Base-by-base conservation (phyloP, 768 basidiomycete genomes). In the Suillus luteus region DNA sequence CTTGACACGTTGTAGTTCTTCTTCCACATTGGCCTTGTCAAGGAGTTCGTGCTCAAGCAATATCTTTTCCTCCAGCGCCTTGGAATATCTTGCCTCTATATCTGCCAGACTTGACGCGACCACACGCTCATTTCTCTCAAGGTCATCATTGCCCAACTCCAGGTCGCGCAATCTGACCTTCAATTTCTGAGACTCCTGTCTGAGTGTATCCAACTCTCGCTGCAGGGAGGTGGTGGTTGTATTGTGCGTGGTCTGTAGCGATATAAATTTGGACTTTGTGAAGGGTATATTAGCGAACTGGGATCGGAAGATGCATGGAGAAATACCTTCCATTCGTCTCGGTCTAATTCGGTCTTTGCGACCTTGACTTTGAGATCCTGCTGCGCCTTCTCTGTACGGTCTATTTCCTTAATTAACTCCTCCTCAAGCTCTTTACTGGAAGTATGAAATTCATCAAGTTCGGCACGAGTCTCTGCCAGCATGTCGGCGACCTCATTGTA, bases 71-170 rank as follows among this genome's bases (percentile, higher is more conserved):
- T 99, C 97, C 40, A 99, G 80, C 1, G 91, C 91, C 60, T 89
- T 85, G 64, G 95, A 88, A 78, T 99, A 96, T 74, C 90, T 94
- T 68, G 86, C 81, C 78, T 97, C 95, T 70, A 93, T 81, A 72
- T 92, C 91, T 5, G 90, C 91, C 69, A 96, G 77, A 69, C 86
- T 91, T 57, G 90, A 93, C 10, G 90, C 85, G 48, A 92, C 90
- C 59, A 91, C 92, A 35, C 97, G 86, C 73, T 98, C 96, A 75
- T 91, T 96, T 66, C 95, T 84, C 74, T 99, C 97, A 63, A 99
- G 82, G 78, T 99, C 96, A 71, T 99, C 97, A 71, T 97, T 98
- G 55, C 96, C 96, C 87, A 99, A 91, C 78, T 99, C 96, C 37
- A 97, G 81, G 75, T 98, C 93, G 24, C 92, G 86, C 19, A 95